Percentiles rank a stretch among this genome's conserved stretches.
Conservation (phyloP, 345 rosid genomes). For the Populus ilicifolia region DNA sequence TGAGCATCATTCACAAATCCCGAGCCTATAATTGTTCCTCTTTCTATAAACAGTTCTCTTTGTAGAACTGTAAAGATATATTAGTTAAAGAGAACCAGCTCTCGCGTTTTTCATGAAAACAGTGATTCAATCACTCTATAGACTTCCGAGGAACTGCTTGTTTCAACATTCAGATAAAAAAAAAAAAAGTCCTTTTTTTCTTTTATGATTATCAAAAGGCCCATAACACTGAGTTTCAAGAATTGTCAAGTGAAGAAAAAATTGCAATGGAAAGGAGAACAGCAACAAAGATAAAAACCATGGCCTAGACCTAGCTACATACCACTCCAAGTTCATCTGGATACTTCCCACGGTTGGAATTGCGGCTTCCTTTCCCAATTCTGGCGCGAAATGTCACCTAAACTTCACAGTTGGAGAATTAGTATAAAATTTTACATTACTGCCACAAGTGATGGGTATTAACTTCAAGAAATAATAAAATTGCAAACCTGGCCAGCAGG, state of each 20-base stretch:
- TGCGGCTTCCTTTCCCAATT: slow-evolving; percentile 67
- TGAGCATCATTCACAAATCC: background rate
- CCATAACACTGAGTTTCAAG: background rate
- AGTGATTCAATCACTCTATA: background rate
- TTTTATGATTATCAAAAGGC: background rate
- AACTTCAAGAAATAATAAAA: slow-evolving; percentile 1
- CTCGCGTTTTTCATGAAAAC: background rate
- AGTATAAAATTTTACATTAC: slow-evolving; percentile 2
- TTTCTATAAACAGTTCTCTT: background rate
- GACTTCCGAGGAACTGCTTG: slow-evolving; percentile 1
- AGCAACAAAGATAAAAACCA: background rate
- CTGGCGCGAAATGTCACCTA: slow-evolving; percentile 98
- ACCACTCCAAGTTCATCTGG: slow-evolving; percentile 97
- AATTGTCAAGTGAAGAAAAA: background rate
- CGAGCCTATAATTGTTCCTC: background rate
- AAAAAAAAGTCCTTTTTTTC: no score
- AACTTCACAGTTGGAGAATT: slow-evolving; percentile 14
- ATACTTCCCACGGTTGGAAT: slow-evolving; percentile 54
- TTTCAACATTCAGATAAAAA: background rate
- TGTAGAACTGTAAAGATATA: background rate
- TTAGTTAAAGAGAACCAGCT: background rate
- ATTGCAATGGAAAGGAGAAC: background rate
- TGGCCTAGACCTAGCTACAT: background rate
- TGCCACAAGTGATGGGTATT: background rate
- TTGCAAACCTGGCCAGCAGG: slow-evolving; percentile 88